Percentiles rank a stretch among this genome's conserved stretches.
These are phyloP conservation scores for Saccharomycopsis sp. DNA, from an alignment of 805 yeast species.

Conservation along the genomic window DNA sequence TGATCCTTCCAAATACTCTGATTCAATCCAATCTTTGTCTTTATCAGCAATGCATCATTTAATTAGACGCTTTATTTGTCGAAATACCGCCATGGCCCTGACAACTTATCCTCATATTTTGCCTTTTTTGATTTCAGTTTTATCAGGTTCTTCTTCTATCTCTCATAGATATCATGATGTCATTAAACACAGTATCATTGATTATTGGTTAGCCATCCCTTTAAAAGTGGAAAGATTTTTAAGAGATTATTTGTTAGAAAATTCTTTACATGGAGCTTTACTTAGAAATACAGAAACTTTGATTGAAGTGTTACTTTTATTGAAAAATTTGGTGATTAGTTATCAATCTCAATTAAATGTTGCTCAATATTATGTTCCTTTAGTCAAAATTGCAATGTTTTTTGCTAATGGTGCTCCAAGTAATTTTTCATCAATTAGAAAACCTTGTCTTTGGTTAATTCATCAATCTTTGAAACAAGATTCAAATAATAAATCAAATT, in stretches of 20 bases:
- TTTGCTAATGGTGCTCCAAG: background rate
- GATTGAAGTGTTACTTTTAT: slow-evolving; percentile 20
- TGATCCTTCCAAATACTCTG: too few species aligned
- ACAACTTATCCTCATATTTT: background rate
- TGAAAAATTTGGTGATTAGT: slow-evolving; percentile 22
- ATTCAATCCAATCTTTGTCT: slow-evolving; percentile 5
- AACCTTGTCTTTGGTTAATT: slow-evolving; percentile 1
- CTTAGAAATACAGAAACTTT: slow-evolving; percentile 21
- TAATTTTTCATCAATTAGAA: slow-evolving; percentile 1
- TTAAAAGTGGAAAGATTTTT: slow-evolving; percentile 24
- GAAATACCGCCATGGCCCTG: slow-evolving; percentile 1
- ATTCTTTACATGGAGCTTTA: slow-evolving; percentile 20
- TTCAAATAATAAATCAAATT: slow-evolving; percentile 1
- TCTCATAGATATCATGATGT: background rate
- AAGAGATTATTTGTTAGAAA: slow-evolving; percentile 23
- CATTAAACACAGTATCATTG: slow-evolving; percentile 20
- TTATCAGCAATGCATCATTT: slow-evolving; percentile 11
- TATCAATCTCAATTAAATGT: slow-evolving; percentile 25
- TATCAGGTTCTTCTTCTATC: background rate
- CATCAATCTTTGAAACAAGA: slow-evolving; percentile 2
- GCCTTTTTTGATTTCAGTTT: slow-evolving; percentile 9
- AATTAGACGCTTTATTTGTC: slow-evolving; percentile 10
- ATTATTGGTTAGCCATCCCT: slow-evolving; percentile 30
- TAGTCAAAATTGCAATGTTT: slow-evolving; percentile 19
- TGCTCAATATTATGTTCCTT: slow-evolving; percentile 10